Base-by-base conservation (phyloP, 2,329 filamentous ascomycete genomes). In the Pseudogymnoascus sp. region DNA sequence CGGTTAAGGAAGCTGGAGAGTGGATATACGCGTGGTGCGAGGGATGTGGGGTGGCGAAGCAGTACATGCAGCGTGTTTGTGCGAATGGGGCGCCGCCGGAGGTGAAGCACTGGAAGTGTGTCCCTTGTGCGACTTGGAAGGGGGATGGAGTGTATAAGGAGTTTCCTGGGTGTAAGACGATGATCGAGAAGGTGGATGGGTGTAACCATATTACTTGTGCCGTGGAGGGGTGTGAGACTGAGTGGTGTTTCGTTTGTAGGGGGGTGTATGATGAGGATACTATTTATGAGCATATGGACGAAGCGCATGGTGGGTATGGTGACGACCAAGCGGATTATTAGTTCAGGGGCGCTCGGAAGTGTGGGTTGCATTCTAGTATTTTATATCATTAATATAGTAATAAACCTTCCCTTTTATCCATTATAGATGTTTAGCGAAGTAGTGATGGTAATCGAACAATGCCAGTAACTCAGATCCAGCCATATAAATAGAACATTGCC, bases 181-280 rank as follows among this genome's bases (percentile, higher is more conserved):
- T 55, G 26, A 8, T 55, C 7, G 26, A 55, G 26, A 55, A 55
- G 45, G n/a, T 19, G 8, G 26, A 33, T 55, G 45, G 45, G n/a
- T 55, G 45, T 33, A 3, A 33, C 21, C 77, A 79, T 64, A 78
- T 78, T 2, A 66, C 60, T 5, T 78, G 75, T 64, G 66, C 68
- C 2, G 66, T 72, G 19, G 64, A 64, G 5, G 52, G 63, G 7
- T 76, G 73, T 37, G 67, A 69, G 2, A 67, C 65, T 14, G 72
- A 78, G 63, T 78, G 76, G 76, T 78, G 76, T 62, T 78, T 73
- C 70, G 68, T 70, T 10, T 79, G 74, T 65, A 74, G 76, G 0
- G 63, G 70, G 63, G 64, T 66, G 14, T 71, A 69, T 11, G 63
- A 64, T 3, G 58, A 60, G 2, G 38, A 49, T 0, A 55, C 64